These are phyloP conservation scores for Barbarea vulgaris DNA, from an alignment of 345 rosid genomes.

Conservation along the genomic window DNA sequence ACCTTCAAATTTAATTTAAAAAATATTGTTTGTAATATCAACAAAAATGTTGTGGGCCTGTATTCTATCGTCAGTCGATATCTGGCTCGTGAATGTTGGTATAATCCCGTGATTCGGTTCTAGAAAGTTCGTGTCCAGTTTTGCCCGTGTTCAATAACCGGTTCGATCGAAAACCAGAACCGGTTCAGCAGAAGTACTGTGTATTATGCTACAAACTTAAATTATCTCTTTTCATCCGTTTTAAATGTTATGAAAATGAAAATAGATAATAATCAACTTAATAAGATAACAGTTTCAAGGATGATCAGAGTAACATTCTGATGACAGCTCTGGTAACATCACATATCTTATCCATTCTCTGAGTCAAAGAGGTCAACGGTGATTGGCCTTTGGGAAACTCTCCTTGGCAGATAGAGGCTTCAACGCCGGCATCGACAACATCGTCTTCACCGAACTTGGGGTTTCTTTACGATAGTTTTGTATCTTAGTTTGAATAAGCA, in stretches of 20 bases:
- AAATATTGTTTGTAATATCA: background rate
- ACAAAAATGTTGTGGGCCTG: constrained; percentile 9
- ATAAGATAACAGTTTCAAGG: background rate
- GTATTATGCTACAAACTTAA: constrained; percentile 3
- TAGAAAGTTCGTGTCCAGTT: constrained; percentile 23
- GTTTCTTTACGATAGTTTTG: constrained; percentile 43
- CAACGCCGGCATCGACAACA: constrained; percentile 33
- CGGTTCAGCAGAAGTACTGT: constrained; percentile 1
- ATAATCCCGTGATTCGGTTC: constrained; percentile 37
- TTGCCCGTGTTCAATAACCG: constrained; percentile 28
- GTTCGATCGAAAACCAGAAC: background rate
- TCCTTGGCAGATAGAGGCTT: constrained; percentile 39
- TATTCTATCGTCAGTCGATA: constrained; percentile 22
- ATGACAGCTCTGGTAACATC: constrained; percentile 44
- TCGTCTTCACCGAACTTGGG: constrained; percentile 43
- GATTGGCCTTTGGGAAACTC: constrained; percentile 32
- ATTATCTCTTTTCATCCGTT: background rate
- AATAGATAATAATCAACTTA: no score
- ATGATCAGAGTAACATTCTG: constrained; percentile 17
- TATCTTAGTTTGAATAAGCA: constrained; percentile 13
- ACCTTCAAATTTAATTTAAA: background rate
- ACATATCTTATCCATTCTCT: constrained; percentile 36
- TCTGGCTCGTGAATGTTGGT: constrained; percentile 36
- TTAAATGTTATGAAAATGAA: no score
- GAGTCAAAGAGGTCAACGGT: constrained; percentile 36